A percentile compares a stretch with the other conserved stretches of the same genome.
phyloP scores from a whole-genome alignment of 306 rosid genomes.

The Casuarina cunninghamiana region DNA sequence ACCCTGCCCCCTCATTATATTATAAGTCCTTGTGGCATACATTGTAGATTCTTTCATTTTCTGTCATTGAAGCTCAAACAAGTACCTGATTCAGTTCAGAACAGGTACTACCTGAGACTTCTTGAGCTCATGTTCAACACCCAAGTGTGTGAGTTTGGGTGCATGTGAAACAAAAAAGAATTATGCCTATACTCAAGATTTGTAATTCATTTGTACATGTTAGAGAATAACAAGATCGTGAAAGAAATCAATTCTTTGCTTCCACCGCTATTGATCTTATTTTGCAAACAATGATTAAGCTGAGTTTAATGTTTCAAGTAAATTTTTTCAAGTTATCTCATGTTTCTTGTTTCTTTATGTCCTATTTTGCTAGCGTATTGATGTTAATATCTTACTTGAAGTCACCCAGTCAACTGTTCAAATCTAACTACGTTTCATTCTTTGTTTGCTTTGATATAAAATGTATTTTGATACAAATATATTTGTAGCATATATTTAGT shows the following conservation, averaged over 20 bases:
- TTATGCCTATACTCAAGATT: not conserved
- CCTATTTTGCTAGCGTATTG: not conserved
- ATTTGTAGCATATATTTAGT: too few species aligned
- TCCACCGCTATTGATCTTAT: not conserved
- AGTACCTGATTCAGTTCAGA: too few species aligned
- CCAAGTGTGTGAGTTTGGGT: too few species aligned
- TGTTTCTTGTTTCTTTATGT: not conserved
- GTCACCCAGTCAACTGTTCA: not conserved
- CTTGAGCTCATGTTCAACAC: too few species aligned
- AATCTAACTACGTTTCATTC: not conserved
- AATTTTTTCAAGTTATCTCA: not conserved
- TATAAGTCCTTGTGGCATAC: not conserved
- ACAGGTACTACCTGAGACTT: too few species aligned
- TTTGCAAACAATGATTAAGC: not conserved
- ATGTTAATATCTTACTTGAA: not conserved
- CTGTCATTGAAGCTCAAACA: not conserved
- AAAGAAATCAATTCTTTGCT: not conserved
- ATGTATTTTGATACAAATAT: too few species aligned
- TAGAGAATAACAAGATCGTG: conserved; percentile 1
- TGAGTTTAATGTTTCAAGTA: not conserved
- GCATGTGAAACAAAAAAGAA: not conserved
- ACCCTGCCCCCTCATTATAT: too few species aligned
- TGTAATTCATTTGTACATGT: conserved; percentile 9
- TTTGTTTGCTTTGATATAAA: too few species aligned
- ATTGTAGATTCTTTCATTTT: not conserved